phyloP scores from a whole-genome alignment of 352 stramenopile species.

The Halophytophthora batemanensis region DNA sequence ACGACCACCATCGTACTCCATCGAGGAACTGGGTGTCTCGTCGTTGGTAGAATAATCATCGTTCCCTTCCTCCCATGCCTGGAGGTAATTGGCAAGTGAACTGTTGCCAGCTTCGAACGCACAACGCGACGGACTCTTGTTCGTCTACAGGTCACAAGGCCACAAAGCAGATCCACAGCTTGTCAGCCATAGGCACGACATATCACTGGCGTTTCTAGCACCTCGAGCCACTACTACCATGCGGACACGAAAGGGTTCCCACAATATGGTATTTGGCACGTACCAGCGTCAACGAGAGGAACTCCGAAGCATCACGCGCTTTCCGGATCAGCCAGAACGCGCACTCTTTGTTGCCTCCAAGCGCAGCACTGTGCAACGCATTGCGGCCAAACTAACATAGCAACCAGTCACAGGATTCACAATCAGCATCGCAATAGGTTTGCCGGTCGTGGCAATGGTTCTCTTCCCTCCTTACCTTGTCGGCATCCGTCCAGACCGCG shows the following conservation, averaged over 20 bases:
- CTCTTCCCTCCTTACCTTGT: conserved; percentile 47
- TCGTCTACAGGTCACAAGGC: conserved; percentile 48
- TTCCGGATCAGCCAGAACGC: conserved; percentile 83
- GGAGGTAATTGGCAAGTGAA: conserved; percentile 67
- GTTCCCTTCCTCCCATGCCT: conserved; percentile 86
- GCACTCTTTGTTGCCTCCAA: conserved; percentile 82
- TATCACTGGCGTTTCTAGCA: not conserved
- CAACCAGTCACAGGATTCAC: not conserved
- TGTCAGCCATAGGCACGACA: conserved; percentile 3
- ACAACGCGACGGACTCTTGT: conserved; percentile 85
- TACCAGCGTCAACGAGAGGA: conserved; percentile 74
- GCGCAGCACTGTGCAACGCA: conserved; percentile 72
- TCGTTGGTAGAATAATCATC: conserved; percentile 83
- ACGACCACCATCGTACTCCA: conserved; percentile 24
- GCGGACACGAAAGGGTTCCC: not conserved
- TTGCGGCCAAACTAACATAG: conserved; percentile 75
- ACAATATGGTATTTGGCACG: not conserved
- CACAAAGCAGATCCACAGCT: conserved; percentile 3
- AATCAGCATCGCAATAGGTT: not conserved
- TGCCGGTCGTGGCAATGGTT: not conserved
- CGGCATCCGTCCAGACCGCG: conserved; percentile 66
- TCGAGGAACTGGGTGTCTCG: conserved; percentile 32
- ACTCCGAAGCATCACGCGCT: conserved; percentile 53
- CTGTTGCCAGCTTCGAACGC: conserved; percentile 85
- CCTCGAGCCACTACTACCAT: not conserved